Percentiles rank a stretch among this genome's conserved stretches.
These are phyloP conservation scores for Ophiosphaerella herpotricha DNA, from an alignment of 2,329 filamentous ascomycete genomes.

Conservation along the genomic window DNA sequence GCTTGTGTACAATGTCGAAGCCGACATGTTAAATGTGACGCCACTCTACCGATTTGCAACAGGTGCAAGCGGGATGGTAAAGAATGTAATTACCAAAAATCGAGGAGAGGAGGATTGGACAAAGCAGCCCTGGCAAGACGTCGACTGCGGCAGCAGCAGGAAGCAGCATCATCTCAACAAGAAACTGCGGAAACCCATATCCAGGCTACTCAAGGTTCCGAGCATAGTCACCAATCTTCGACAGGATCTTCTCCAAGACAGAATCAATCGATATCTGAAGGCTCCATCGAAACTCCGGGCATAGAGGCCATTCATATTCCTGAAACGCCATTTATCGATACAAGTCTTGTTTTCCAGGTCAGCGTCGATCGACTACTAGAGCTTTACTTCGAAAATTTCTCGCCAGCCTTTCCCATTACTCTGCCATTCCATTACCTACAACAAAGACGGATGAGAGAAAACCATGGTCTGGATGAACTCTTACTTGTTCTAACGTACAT, in stretches of 20 bases:
- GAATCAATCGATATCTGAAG: neutral
- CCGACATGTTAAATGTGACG: slow-evolving; percentile 43
- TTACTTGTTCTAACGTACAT: slow-evolving; percentile 37
- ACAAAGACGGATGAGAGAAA: slow-evolving; percentile 19
- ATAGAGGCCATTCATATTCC: slow-evolving; percentile 6
- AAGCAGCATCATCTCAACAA: slow-evolving; percentile 22
- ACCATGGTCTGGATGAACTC: slow-evolving; percentile 30
- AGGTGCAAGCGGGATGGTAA: slow-evolving; percentile 40
- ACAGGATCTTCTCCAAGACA: slow-evolving; percentile 1
- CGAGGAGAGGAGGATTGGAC: slow-evolving; percentile 39
- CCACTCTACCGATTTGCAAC: slow-evolving; percentile 35
- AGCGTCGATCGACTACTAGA: slow-evolving; percentile 34
- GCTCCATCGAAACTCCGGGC: neutral
- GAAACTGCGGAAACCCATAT: neutral
- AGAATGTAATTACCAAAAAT: slow-evolving; percentile 40
- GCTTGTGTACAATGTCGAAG: slow-evolving; percentile 42
- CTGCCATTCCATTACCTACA: slow-evolving; percentile 52
- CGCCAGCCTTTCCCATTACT: slow-evolving; percentile 59
- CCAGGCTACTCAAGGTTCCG: neutral
- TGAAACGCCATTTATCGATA: slow-evolving; percentile 5
- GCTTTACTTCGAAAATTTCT: slow-evolving; percentile 53
- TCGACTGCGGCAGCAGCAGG: slow-evolving; percentile 31
- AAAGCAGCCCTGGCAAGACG: slow-evolving; percentile 39
- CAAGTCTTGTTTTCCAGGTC: slow-evolving; percentile 27
- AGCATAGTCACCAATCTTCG: neutral